Base-by-base conservation (phyloP, 352 stramenopile genomes). In the Hyphochytrium catenoides region DNA sequence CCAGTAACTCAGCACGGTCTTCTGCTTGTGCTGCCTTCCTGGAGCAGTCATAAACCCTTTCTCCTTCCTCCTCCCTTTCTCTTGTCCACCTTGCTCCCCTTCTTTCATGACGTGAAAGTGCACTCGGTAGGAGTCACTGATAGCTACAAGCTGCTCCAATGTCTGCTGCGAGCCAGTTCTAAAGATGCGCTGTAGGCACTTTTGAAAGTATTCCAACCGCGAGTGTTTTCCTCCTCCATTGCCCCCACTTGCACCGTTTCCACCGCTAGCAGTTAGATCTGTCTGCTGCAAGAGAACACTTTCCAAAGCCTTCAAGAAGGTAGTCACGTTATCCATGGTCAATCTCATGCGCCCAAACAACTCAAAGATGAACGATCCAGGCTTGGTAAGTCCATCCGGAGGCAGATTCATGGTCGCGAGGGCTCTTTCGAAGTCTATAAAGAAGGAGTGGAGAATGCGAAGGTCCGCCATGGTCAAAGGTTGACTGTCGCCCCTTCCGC, bases 1-100 rank as follows among this genome's bases (percentile, higher is more conserved):
- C 89, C 91, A 98, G 54, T 95, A 98, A 46, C 88, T 90, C 34
- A 98, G 76, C 12, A 89, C 85, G 25, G 81, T 54, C 5, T 59
- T 71, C 16, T 51, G 68, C 2, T 72, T 66, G 35, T 55, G n/a
- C n/a, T n/a, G n/a, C n/a, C n/a, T n/a, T n/a, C n/a, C n/a, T n/a
- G n/a, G n/a, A n/a, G n/a, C 31, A 9, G 14, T 8, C 31, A 30
- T 21, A 36, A 16, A 21, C 31, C 15, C 31, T 15, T 36, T 8
- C 15, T 12, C 31, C 9, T 36, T 15, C 15, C 15, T 8, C 8
- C 31, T 21, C 31, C 35, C 29, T 38, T 38, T 43, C 38, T 19
- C 25, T 39, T 19, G 17, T 38, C 35, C 7, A 23, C 36, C 31
- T 29, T 28, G 12, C 31, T 29, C 31, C 12, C 31, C 31, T n/a